Conservation (phyloP, 495 filamentous ascomycete species). For the Aspergillus coremiiformis region DNA sequence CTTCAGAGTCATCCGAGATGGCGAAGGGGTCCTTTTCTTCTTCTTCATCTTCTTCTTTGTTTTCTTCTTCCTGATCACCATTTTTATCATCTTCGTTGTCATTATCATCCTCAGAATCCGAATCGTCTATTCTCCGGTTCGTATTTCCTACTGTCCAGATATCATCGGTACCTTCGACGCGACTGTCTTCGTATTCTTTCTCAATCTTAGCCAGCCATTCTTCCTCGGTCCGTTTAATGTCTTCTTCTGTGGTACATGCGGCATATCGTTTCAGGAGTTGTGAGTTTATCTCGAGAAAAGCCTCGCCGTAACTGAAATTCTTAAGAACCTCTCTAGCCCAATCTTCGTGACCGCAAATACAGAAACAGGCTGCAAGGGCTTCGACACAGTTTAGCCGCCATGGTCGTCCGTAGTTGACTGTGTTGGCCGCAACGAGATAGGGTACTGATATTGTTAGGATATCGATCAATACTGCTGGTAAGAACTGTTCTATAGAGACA, state of each 20-base stretch:
- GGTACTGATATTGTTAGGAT: slow-evolving; percentile 47
- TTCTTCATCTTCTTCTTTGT: slow-evolving; percentile 44
- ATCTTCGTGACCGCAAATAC: slow-evolving; percentile 81
- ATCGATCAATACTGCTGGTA: not conserved
- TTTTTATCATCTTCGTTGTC: slow-evolving; percentile 48
- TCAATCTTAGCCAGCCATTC: slow-evolving; percentile 87
- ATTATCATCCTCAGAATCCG: slow-evolving; percentile 40
- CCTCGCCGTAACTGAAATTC: slow-evolving; percentile 79
- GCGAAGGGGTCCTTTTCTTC: slow-evolving; percentile 58
- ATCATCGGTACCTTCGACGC: slow-evolving; percentile 56
- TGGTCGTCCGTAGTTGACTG: slow-evolving; percentile 93
- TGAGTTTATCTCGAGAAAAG: slow-evolving; percentile 83
- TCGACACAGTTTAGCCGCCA: slow-evolving; percentile 94
- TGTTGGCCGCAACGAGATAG: slow-evolving; percentile 93
- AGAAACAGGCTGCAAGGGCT: slow-evolving; percentile 85
- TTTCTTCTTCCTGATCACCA: slow-evolving; percentile 39
- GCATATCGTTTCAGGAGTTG: slow-evolving; percentile 78
- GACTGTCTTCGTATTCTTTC: slow-evolving; percentile 74
- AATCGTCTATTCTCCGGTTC: slow-evolving; percentile 55
- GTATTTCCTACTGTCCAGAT: slow-evolving; percentile 82
- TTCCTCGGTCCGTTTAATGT: slow-evolving; percentile 77
- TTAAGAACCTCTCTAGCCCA: slow-evolving; percentile 80
- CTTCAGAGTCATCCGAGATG: slow-evolving; percentile 68
- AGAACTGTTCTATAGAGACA: not conserved
- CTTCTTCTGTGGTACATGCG: slow-evolving; percentile 72